Conservation (phyloP, 176 grass and related monocot species). For the Oryza rufipogon region DNA sequence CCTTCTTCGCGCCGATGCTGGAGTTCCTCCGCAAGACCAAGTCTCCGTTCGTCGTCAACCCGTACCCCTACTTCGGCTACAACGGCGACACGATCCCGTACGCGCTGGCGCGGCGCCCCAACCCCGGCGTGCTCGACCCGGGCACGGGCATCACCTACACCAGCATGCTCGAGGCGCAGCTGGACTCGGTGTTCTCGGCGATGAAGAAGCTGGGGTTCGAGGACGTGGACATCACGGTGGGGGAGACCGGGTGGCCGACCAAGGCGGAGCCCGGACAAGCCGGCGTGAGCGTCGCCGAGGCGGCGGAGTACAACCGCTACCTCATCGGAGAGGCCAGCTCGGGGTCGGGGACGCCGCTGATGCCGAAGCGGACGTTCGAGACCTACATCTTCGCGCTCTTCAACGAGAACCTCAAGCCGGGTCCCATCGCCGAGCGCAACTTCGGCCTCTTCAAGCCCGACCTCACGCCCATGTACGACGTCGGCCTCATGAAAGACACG, state of each 20-base stretch:
- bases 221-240: slow-evolving; percentile 78
- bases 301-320: slow-evolving; percentile 60
- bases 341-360: slow-evolving; percentile 69
- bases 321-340: slow-evolving; percentile 53
- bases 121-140: slow-evolving; percentile 57
- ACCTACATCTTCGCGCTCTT: slow-evolving; percentile 85
- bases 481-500: slow-evolving; percentile 62
- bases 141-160: slow-evolving; percentile 76
- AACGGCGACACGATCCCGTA: slow-evolving; percentile 68
- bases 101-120: slow-evolving; percentile 63
- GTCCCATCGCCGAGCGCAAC: slow-evolving; percentile 86
- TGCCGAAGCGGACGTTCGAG: slow-evolving; percentile 85
- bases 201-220: slow-evolving; percentile 76
- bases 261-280: slow-evolving; percentile 64
- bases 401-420: slow-evolving; percentile 84
- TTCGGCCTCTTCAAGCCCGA: slow-evolving; percentile 75
- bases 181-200: slow-evolving; percentile 87
- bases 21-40: slow-evolving; percentile 58
- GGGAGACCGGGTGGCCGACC: slow-evolving; percentile 92
- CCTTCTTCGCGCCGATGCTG: slow-evolving; percentile 74
- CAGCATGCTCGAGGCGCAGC: slow-evolving; percentile 84
- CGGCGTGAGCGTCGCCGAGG: slow-evolving; percentile 64
- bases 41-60: slow-evolving; percentile 77
- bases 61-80: slow-evolving; percentile 97
- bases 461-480: slow-evolving; percentile 79